phyloP scores from a whole-genome alignment of 768 basidiomycete species.

The Rhizopogon roseolus region DNA sequence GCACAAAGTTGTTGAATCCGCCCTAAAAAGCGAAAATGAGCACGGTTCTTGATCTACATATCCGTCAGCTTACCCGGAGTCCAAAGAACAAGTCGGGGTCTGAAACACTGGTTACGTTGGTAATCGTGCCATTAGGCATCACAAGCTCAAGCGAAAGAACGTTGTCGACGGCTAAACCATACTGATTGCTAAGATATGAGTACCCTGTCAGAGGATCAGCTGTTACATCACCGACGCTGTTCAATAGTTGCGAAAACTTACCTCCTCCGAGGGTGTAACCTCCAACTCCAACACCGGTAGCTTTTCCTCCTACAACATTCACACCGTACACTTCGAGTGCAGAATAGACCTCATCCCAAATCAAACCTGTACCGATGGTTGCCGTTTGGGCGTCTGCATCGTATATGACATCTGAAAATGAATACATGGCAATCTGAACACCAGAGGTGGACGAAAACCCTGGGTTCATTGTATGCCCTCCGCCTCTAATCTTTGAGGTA shows the following conservation, averaged over 20 bases:
- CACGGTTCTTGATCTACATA: conserved; percentile 7
- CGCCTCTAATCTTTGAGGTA: conserved; percentile 48
- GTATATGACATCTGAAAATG: conserved; percentile 43
- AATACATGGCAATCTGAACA: conserved; percentile 52
- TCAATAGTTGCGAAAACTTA: conserved; percentile 19
- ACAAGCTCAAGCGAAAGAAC: conserved; percentile 55
- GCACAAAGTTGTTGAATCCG: conserved; percentile 59
- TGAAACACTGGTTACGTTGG: conserved; percentile 25
- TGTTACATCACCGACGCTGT: background rate
- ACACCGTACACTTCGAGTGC: conserved; percentile 45
- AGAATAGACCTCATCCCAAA: conserved; percentile 66
- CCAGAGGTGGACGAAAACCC: conserved; percentile 58
- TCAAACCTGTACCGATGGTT: conserved; percentile 34
- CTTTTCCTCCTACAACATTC: conserved; percentile 56
- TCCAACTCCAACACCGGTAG: conserved; percentile 55
- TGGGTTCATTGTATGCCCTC: conserved; percentile 51
- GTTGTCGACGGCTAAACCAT: conserved; percentile 53
- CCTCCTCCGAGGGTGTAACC: conserved; percentile 59
- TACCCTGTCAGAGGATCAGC: conserved; percentile 36
- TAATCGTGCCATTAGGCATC: conserved; percentile 46
- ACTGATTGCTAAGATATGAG: conserved; percentile 59
- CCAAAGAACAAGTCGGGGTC: conserved; percentile 40
- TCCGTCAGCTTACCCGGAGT: conserved; percentile 31
- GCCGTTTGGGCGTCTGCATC: conserved; percentile 35
- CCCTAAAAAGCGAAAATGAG: conserved; percentile 33